Evolutionary conservation across 306 rosid genomes (phyloP).

Genomic region (Rosa rugosa): DNA sequence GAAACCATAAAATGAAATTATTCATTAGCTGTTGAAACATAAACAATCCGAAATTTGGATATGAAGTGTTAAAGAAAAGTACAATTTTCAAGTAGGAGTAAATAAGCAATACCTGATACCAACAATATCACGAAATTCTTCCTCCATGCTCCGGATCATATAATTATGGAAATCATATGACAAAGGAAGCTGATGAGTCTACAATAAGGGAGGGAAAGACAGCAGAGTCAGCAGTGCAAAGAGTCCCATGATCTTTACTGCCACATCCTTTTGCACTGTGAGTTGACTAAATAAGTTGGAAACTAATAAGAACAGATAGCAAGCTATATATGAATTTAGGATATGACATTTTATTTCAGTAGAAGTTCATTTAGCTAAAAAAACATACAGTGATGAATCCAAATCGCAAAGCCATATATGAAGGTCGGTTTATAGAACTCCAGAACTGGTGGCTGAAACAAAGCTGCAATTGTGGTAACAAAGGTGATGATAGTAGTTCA

Average conservation of each 20-base stretch:
- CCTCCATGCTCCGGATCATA: constrained; percentile 97
- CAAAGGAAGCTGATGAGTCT: constrained; percentile 80
- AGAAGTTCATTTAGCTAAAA: constrained; percentile 8
- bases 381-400: constrained; percentile 78
- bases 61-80: neutral
- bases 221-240: constrained; percentile 35
- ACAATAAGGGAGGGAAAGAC: constrained; percentile 16
- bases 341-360: neutral
- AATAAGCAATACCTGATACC: constrained; percentile 64
- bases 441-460: constrained; percentile 95
- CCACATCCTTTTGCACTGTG: constrained; percentile 19
- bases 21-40: constrained; percentile 5
- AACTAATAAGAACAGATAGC: constrained; percentile 8
- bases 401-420: constrained; percentile 87
- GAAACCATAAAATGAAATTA: constrained; percentile 19
- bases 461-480: constrained; percentile 52
- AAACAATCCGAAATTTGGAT: neutral
- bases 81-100: neutral
- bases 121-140: constrained; percentile 82
- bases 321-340: neutral
- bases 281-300: constrained; percentile 11
- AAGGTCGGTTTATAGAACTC: constrained; percentile 81
- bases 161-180: constrained; percentile 86
- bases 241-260: constrained; percentile 16
- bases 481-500: neutral